phyloP scores from a whole-genome alignment of 495 filamentous ascomycete species.

The Neurospora sp. region DNA sequence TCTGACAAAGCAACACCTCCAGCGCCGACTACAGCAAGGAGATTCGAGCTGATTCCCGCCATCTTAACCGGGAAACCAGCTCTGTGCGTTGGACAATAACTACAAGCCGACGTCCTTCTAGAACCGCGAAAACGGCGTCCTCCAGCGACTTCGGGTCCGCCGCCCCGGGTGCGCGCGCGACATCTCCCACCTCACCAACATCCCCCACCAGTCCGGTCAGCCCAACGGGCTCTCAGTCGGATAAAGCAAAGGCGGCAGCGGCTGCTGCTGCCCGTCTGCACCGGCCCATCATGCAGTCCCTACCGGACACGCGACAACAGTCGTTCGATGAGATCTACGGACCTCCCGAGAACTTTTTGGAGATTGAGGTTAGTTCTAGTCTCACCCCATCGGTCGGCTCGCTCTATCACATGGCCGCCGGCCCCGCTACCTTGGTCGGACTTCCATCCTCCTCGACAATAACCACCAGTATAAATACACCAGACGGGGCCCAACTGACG shows the following conservation, averaged over 20 bases:
- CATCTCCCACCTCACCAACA: slow-evolving; percentile 21
- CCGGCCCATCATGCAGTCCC: slow-evolving; percentile 61
- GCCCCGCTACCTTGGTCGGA: not conserved
- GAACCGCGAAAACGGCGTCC: slow-evolving; percentile 32
- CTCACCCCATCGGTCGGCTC: not conserved
- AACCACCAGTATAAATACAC: not conserved
- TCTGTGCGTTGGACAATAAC: not conserved
- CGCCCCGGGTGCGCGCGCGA: slow-evolving; percentile 15
- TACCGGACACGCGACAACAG: slow-evolving; percentile 80
- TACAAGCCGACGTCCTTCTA: slow-evolving; percentile 1
- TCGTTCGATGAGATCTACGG: slow-evolving; percentile 99
- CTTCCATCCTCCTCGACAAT: not conserved
- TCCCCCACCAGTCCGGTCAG: slow-evolving; percentile 18
- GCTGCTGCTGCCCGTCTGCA: slow-evolving; percentile 35
- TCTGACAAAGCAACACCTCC: not conserved
- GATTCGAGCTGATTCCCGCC: not conserved
- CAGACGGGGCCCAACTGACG: not conserved
- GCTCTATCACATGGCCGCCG: not conserved
- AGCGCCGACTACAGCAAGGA: not conserved
- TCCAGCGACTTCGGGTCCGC: slow-evolving; percentile 11
- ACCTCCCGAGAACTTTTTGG: slow-evolving; percentile 95
- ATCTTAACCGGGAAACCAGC: not conserved
- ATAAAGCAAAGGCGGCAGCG: slow-evolving; percentile 8
- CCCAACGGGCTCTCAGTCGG: not conserved
- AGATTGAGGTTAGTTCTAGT: slow-evolving; percentile 69